Evolutionary conservation across 352 stramenopile genomes (phyloP).

Genomic region (Phytophthora meadii): DNA sequence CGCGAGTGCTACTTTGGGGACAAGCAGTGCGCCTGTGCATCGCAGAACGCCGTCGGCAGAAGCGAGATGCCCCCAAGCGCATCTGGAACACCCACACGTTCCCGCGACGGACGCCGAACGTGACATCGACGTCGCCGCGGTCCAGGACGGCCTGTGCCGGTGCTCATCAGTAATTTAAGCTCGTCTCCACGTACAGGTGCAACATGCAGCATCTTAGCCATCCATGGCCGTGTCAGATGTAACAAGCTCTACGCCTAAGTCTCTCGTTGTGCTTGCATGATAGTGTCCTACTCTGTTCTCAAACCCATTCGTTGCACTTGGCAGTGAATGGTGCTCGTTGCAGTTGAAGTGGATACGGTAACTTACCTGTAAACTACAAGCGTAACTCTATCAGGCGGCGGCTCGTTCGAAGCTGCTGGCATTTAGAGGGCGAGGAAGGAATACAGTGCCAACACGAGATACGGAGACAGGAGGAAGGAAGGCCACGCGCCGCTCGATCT

Average conservation of each 20-base stretch:
- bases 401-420: constrained; percentile 7
- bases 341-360: background rate
- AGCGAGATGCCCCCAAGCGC: constrained; percentile 38
- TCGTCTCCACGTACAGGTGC: constrained; percentile 23
- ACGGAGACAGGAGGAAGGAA: constrained; percentile 12
- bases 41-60: constrained; percentile 38
- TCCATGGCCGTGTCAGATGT: constrained; percentile 6
- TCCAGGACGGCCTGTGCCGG: constrained; percentile 11
- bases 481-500: constrained; percentile 19
- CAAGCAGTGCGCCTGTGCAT: constrained; percentile 68
- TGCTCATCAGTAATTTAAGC: constrained; percentile 29
- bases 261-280: background rate
- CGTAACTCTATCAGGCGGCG: constrained; percentile 1
- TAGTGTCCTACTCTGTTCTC: too few relatives aligned
- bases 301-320: constrained; percentile 7
- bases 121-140: constrained; percentile 20
- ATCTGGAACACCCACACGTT: constrained; percentile 54
- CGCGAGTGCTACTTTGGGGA: constrained; percentile 70
- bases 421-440: constrained; percentile 11
- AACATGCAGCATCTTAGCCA: constrained; percentile 18
- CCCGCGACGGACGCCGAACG: constrained; percentile 24
- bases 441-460: constrained; percentile 17
- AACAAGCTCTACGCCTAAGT: background rate
- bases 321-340: constrained; percentile 9
- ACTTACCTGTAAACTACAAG: background rate